Conservation (phyloP, 2,329 filamentous ascomycete genomes). For the Xylaria polymorpha region DNA sequence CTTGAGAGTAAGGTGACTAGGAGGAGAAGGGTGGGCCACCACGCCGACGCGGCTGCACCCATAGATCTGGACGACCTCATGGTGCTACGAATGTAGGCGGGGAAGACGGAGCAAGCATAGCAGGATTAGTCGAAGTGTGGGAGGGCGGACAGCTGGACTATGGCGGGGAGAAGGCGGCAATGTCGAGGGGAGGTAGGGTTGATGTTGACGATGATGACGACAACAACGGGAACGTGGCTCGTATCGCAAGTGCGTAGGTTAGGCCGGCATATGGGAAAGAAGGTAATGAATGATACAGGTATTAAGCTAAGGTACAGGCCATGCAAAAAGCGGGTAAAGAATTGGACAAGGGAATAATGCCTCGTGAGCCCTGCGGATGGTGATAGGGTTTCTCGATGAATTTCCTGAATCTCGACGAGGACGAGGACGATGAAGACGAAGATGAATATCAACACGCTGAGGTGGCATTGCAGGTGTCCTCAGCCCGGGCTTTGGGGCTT, state of each 20-base stretch:
- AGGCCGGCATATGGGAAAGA: constrained; percentile 12
- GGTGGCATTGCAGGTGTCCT: constrained; percentile 7
- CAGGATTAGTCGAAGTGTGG: constrained; percentile 45
- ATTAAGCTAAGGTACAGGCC: not conserved
- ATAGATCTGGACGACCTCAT: constrained; percentile 65
- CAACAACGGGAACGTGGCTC: constrained; percentile 16
- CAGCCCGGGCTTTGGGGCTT: constrained; percentile 12
- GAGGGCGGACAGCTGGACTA: constrained; percentile 5
- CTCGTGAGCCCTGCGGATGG: not conserved
- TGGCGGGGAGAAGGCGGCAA: constrained; percentile 4
- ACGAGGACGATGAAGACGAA: not conserved
- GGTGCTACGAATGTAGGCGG: constrained; percentile 54
- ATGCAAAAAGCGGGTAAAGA: constrained; percentile 11
- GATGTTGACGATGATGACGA: constrained; percentile 13
- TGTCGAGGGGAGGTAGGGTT: constrained; percentile 7
- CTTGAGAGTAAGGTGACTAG: constrained; percentile 49
- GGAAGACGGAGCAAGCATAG: constrained; percentile 56
- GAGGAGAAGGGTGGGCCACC: constrained; percentile 50
- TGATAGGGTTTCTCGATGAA: constrained; percentile 2
- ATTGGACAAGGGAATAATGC: not conserved
- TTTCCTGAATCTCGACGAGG: not conserved
- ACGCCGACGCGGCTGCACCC: constrained; percentile 60
- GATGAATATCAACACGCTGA: constrained; percentile 6
- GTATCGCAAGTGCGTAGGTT: constrained; percentile 7
- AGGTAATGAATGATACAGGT: constrained; percentile 12